phyloP scores from a whole-genome alignment of 2,329 filamentous ascomycete species.

The Penicillium psychrosexuale region DNA sequence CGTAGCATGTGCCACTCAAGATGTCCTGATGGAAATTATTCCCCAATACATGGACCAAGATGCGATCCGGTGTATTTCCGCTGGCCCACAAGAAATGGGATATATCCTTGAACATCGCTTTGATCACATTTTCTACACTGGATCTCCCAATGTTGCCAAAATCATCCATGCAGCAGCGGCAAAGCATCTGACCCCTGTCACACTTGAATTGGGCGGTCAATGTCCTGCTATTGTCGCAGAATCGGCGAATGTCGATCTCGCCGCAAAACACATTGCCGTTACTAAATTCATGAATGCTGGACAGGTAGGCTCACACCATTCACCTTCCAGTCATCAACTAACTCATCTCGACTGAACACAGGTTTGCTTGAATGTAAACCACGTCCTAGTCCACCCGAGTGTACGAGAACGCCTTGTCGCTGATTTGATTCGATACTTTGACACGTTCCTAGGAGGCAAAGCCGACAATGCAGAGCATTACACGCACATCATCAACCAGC shows the following conservation, averaged over 20 bases:
- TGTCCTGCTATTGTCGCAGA: conserved; percentile 45
- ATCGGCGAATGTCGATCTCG: conserved; percentile 42
- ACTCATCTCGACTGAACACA: not conserved
- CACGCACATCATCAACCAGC: conserved; percentile 44
- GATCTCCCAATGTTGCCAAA: conserved; percentile 39
- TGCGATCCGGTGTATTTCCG: conserved; percentile 38
- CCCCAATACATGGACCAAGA: conserved; percentile 44
- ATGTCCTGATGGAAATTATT: conserved; percentile 41
- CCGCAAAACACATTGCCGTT: conserved; percentile 45
- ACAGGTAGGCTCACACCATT: conserved; percentile 23
- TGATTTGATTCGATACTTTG: conserved; percentile 33
- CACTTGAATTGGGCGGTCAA: conserved; percentile 49
- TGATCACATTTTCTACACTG: conserved; percentile 50
- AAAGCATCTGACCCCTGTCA: conserved; percentile 45
- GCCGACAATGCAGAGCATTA: conserved; percentile 18
- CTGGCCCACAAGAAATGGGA: conserved; percentile 39
- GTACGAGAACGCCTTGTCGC: conserved; percentile 40
- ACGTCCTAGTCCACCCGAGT: conserved; percentile 45
- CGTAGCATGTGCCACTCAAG: conserved; percentile 33
- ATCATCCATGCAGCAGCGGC: conserved; percentile 44
- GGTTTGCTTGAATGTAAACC: conserved; percentile 44
- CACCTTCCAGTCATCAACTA: not conserved
- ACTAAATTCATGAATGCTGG: conserved; percentile 47
- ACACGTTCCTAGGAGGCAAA: conserved; percentile 29
- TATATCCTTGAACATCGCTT: conserved; percentile 40